Conservation (phyloP, 2,329 filamentous ascomycete genomes). For the Diaporthe capsici region DNA sequence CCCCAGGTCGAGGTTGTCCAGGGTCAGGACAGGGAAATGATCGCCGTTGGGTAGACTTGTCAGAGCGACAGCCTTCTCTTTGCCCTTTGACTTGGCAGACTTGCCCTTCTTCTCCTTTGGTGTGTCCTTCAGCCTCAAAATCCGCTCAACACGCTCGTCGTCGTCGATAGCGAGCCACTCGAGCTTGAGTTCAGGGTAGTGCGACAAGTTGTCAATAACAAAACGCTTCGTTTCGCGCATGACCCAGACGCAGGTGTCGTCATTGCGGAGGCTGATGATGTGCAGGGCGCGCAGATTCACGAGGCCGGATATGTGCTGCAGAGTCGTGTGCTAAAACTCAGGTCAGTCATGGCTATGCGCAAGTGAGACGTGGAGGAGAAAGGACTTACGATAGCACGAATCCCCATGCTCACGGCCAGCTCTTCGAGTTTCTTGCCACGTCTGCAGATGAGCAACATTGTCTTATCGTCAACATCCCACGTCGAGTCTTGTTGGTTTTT, state of each 20-base stretch:
- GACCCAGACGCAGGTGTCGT: conserved; percentile 70
- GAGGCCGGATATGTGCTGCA: conserved; percentile 69
- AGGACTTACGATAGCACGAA: conserved; percentile 66
- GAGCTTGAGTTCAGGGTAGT: conserved; percentile 68
- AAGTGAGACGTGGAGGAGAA: background rate
- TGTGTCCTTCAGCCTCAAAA: conserved; percentile 58
- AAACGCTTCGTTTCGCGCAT: conserved; percentile 71
- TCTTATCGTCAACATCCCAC: conserved; percentile 72
- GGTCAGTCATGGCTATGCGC: conserved; percentile 36
- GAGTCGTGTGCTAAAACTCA: conserved; percentile 65
- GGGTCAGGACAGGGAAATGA: conserved; percentile 48
- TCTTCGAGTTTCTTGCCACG: conserved; percentile 66
- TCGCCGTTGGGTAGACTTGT: conserved; percentile 38
- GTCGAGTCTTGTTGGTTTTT: conserved; percentile 66
- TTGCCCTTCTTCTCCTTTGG: conserved; percentile 48
- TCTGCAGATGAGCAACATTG: conserved; percentile 66
- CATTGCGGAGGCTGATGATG: conserved; percentile 66
- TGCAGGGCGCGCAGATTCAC: conserved; percentile 68
- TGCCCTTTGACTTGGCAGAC: conserved; percentile 52
- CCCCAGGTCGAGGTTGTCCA: conserved; percentile 43
- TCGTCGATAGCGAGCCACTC: conserved; percentile 71
- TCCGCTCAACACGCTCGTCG: conserved; percentile 62
- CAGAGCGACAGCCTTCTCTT: conserved; percentile 49
- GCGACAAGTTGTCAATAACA: conserved; percentile 69
- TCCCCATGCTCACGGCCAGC: conserved; percentile 68